Base-by-base conservation (phyloP, 179 eudicot genomes). In the Actinidia arguta region DNA sequence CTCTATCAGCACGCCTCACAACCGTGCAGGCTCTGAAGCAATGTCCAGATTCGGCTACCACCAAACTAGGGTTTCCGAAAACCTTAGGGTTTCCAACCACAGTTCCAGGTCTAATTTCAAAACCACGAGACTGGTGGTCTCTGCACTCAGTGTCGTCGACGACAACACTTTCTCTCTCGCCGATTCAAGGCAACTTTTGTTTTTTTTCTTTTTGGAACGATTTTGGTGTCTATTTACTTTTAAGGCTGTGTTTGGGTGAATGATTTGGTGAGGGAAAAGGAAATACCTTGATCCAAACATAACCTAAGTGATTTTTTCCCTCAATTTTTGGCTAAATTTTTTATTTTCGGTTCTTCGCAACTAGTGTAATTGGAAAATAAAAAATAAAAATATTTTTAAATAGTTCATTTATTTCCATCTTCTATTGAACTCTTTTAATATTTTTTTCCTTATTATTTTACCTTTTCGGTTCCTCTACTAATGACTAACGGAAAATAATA, bases 71-170 rank as follows among this genome's bases (percentile, higher is more conserved):
- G 59, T 63, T 63, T 78, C 16, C 72, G 14, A 78, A 78, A 47
- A 24, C 48, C 55, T 24, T 22, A 22, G 42, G 80, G 14, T 46
- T 78, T 47, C 5, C 36, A 14, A 61, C 72, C 55, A 13, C 55
- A 25, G 0, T 62, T 24, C 73, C 58, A 14, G 25, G 72, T n/a
- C 55, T 47, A 62, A 14, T 48, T 25, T 62, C 81, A n/a, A 78
- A 62, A 25, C 42, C 81, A 6, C 62, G 59, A 62, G 59, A 78
- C 81, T 78, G 71, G 81, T 78, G 46, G 81, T 63, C 55, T 78
- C 81, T 47, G 72, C 81, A 22, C 61, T 36, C 52, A 61, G 56
- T n/a, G 71, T 24, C 80, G 71, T 51, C 72, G 47, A 63, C 4
- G 81, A 8, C 22, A 48, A 10, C 73, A 9, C 9, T 8, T 25